phyloP scores from a whole-genome alignment of 2,329 filamentous ascomycete species.

The Epichloe sibirici region DNA sequence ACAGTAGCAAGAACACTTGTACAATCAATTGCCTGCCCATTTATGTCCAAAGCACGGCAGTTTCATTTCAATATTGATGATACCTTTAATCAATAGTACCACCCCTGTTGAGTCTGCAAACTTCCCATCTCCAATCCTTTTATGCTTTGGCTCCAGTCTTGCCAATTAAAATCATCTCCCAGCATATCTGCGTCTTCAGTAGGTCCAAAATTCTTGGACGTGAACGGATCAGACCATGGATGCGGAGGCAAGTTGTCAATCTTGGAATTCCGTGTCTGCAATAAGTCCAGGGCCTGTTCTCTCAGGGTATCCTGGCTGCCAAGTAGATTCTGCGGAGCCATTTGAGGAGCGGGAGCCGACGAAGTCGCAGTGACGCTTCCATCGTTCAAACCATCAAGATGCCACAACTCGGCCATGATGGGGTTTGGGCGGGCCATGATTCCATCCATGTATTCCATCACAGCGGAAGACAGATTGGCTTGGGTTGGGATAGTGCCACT shows the following conservation, averaged over 20 bases:
- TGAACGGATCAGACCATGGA: slow-evolving; percentile 27
- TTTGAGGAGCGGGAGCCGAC: background rate
- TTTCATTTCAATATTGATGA: background rate
- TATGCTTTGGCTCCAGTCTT: slow-evolving; percentile 33
- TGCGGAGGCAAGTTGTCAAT: slow-evolving; percentile 27
- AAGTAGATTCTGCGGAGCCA: background rate
- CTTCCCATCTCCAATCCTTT: slow-evolving; percentile 25
- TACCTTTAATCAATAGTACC: slow-evolving; percentile 7
- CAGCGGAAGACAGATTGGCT: slow-evolving; percentile 16
- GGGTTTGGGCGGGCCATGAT: slow-evolving; percentile 26
- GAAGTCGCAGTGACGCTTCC: background rate
- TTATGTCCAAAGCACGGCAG: background rate
- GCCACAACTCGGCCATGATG: slow-evolving; percentile 23
- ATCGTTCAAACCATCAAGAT: slow-evolving; percentile 1
- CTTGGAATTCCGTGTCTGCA: slow-evolving; percentile 15
- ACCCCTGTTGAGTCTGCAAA: slow-evolving; percentile 11
- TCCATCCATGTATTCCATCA: slow-evolving; percentile 24
- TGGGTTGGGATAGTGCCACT: slow-evolving; percentile 8
- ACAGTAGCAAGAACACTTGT: too few relatives aligned
- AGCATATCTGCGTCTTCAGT: slow-evolving; percentile 26
- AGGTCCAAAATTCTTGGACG: slow-evolving; percentile 16
- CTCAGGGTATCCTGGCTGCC: slow-evolving; percentile 7
- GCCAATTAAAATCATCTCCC: slow-evolving; percentile 35
- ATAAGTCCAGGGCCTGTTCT: slow-evolving; percentile 10
- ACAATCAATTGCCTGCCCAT: background rate